Percentiles rank a stretch among this genome's conserved stretches.
Conservation (phyloP, 2,329 filamentous ascomycete genomes). For the Dactylonectria estremocensis region DNA sequence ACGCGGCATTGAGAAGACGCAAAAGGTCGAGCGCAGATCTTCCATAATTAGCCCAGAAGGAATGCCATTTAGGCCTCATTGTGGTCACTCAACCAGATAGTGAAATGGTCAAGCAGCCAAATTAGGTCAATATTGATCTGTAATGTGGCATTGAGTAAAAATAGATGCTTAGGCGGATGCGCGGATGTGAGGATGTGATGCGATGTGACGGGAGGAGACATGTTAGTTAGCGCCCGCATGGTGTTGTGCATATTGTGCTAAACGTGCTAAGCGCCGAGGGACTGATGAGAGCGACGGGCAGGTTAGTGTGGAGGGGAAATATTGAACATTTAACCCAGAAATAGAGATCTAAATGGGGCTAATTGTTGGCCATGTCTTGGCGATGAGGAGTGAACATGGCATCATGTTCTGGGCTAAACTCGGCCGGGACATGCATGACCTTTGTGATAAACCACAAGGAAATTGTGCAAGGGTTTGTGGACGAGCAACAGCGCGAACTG, state of each 20-base stretch:
- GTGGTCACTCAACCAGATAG: constrained; percentile 1
- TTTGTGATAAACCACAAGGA: constrained; percentile 15
- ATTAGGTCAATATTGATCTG: constrained; percentile 38
- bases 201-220: constrained; percentile 39
- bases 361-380: constrained; percentile 14
- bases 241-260: constrained; percentile 36
- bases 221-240: constrained; percentile 48
- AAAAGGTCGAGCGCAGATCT: constrained; percentile 21
- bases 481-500: constrained; percentile 17
- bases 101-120: constrained; percentile 16
- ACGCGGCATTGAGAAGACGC: constrained; percentile 19
- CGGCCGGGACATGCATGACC: constrained; percentile 2
- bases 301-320: constrained; percentile 17
- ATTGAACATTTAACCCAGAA: constrained; percentile 49
- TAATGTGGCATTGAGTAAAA: constrained; percentile 55
- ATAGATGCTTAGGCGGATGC: constrained; percentile 46
- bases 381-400: constrained; percentile 19
- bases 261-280: constrained; percentile 45
- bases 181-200: constrained; percentile 36
- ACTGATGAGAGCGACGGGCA: neutral
- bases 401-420: constrained; percentile 20
- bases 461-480: constrained; percentile 18
- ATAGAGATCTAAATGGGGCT: constrained; percentile 37
- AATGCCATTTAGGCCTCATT: constrained; percentile 33
- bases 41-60: constrained; percentile 47